A percentile compares a stretch with the other conserved stretches of the same genome.
Conservation (phyloP, 2,329 filamentous ascomycete species). For the Thelonectria olida region DNA sequence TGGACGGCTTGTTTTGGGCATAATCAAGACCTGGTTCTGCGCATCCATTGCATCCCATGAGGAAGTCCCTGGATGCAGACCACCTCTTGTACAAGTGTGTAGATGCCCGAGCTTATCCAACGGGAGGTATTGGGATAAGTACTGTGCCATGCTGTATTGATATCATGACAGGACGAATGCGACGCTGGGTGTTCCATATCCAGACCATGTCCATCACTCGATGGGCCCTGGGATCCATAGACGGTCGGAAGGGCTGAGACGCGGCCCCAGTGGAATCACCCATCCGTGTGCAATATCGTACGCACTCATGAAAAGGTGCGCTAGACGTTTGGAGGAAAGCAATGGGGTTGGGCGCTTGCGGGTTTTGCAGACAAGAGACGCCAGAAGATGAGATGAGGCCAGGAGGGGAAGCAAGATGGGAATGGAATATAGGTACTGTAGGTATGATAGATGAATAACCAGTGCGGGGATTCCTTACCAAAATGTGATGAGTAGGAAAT, state of each 20-base stretch:
- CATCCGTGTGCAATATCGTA: conserved; percentile 4
- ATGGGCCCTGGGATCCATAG: not conserved
- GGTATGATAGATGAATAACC: not conserved
- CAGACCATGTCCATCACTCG: not conserved
- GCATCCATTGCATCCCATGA: conserved; percentile 2
- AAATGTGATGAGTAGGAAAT: not conserved
- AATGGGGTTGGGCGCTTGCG: conserved; percentile 7
- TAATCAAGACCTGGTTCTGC: conserved; percentile 6
- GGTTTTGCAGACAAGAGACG: conserved; percentile 2
- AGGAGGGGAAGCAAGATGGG: not conserved
- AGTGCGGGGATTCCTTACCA: not conserved
- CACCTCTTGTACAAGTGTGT: conserved; percentile 1
- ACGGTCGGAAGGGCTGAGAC: conserved; percentile 11
- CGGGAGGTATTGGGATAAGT: conserved; percentile 13
- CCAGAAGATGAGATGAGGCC: not conserved
- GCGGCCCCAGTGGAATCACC: conserved; percentile 7
- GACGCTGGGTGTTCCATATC: conserved; percentile 10
- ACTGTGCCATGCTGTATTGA: not conserved
- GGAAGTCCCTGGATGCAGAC: not conserved
- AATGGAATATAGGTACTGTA: not conserved
- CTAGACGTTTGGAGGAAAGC: not conserved
- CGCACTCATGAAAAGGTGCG: not conserved
- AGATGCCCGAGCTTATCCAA: not conserved
- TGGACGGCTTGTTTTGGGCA: conserved; percentile 5
- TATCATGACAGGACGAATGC: conserved; percentile 14